Evolutionary conservation across 2,329 filamentous ascomycete species (phyloP).

Genomic region (Chalara sp.): DNA sequence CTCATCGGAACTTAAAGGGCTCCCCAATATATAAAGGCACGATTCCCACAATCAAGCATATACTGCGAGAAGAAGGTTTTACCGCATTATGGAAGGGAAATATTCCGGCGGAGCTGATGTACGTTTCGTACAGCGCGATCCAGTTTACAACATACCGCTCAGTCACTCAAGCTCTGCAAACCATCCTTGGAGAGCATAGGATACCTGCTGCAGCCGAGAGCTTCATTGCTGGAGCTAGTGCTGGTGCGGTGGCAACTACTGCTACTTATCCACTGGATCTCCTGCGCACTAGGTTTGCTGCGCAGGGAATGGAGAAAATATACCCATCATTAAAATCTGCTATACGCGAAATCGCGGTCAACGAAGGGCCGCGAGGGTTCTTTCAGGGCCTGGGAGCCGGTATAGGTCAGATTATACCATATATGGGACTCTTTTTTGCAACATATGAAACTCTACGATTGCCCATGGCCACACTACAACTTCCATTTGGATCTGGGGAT

Average conservation of each 20-base stretch:
- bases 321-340: slow-evolving; percentile 67
- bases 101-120: slow-evolving; percentile 88
- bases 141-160: slow-evolving; percentile 89
- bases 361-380: slow-evolving; percentile 75
- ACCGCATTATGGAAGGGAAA: slow-evolving; percentile 96
- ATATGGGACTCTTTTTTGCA: slow-evolving; percentile 95
- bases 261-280: slow-evolving; percentile 90
- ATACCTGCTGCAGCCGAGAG: slow-evolving; percentile 66
- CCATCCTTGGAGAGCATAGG: slow-evolving; percentile 26
- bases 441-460: slow-evolving; percentile 72
- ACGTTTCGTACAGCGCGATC: slow-evolving; percentile 80
- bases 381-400: slow-evolving; percentile 82
- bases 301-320: slow-evolving; percentile 75
- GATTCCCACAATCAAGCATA: slow-evolving; percentile 66
- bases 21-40: slow-evolving; percentile 66
- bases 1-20: slow-evolving; percentile 40
- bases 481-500: slow-evolving; percentile 73
- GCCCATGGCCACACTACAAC: slow-evolving; percentile 44
- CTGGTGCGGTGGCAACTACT: slow-evolving; percentile 76
- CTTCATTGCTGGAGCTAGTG: slow-evolving; percentile 76
- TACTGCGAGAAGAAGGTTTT: slow-evolving; percentile 74
- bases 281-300: slow-evolving; percentile 90
- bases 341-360: slow-evolving; percentile 61
- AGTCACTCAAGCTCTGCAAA: slow-evolving; percentile 56
- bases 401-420: slow-evolving; percentile 82